Conservation (phyloP, 2,329 filamentous ascomycete genomes). For the Fusarium duplospermum region DNA sequence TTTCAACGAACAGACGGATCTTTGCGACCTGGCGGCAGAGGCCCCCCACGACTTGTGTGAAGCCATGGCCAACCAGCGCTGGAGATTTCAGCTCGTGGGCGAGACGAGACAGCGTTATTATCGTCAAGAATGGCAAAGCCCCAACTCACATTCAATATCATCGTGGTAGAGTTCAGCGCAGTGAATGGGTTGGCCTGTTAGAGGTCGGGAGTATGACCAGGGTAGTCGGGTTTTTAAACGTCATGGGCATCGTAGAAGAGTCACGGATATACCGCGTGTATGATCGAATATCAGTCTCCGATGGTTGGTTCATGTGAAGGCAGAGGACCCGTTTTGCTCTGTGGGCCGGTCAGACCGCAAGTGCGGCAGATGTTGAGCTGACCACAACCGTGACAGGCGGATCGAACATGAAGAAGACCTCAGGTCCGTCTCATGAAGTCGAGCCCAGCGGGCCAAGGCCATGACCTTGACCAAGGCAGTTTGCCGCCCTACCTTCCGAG, state of each 20-base stretch:
- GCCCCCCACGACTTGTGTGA: slow-evolving; percentile 15
- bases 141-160: neutral
- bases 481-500: neutral
- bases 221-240: neutral
- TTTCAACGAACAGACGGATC: slow-evolving; percentile 35
- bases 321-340: neutral
- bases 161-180: neutral
- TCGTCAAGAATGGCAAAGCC: neutral
- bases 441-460: neutral
- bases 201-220: neutral
- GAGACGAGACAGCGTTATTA: neutral
- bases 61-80: slow-evolving; percentile 16
- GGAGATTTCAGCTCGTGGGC: neutral
- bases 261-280: neutral
- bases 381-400: neutral
- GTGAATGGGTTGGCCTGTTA: neutral
- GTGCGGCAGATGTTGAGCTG: slow-evolving; percentile 1
- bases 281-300: neutral
- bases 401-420: neutral
- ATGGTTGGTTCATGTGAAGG: neutral
- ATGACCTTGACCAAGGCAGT: neutral
- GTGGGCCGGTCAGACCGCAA: slow-evolving; percentile 3
- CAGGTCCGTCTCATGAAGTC: neutral
- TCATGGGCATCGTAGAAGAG: slow-evolving; percentile 7
- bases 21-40: neutral